Evolutionary conservation across 2,329 filamentous ascomycete species (phyloP), one percentile per base, ranked within the genome.

Genomic region (Curvularia spicifera): DNA sequence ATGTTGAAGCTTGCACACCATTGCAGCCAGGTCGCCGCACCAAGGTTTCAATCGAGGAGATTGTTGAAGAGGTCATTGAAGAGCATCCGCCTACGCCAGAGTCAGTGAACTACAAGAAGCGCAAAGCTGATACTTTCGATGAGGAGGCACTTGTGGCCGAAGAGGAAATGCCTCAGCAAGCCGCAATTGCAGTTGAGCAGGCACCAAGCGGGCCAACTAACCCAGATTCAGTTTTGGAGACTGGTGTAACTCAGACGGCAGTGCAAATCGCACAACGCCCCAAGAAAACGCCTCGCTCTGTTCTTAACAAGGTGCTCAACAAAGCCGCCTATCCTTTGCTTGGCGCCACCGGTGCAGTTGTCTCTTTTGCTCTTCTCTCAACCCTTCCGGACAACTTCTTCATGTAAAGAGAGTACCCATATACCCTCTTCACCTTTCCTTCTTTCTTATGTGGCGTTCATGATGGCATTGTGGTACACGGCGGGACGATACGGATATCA

Each of bases 11-110:
- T 6, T 54, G 59, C 12, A 51, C 63, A 4, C 51, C 61, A 1
- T 49, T 62, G 22, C 70, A 63, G 15, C 65, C 66, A 33, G 56
- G 53, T 12, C 66, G 63, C 12, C 62, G 67, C n/a, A 71, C 70
- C 3, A 68, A 67, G 51, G 63, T 76, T 8, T 71, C 73, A 3
- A 75, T 75, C 40, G 61, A 66, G 1, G 71, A 75, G 48, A 74
- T 74, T 40, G 70, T 74, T 5, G 73, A 75, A 1, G 71, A 75
- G 52, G 73, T 74, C 39, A 69, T 74, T 6, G 73, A 75, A 22
- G 63, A 71, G 31, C 68, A 74, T 33, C 71, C 74, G 15, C 69
- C 64, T 5, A 73, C 72, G 1, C 70, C 73, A 2, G 66, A 63
- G 8, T 73, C 72, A 22, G 51, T 71, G 2, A 69, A 64, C 3